Evolutionary conservation across 306 rosid genomes (phyloP).

Genomic region (Acacia acuminata): DNA sequence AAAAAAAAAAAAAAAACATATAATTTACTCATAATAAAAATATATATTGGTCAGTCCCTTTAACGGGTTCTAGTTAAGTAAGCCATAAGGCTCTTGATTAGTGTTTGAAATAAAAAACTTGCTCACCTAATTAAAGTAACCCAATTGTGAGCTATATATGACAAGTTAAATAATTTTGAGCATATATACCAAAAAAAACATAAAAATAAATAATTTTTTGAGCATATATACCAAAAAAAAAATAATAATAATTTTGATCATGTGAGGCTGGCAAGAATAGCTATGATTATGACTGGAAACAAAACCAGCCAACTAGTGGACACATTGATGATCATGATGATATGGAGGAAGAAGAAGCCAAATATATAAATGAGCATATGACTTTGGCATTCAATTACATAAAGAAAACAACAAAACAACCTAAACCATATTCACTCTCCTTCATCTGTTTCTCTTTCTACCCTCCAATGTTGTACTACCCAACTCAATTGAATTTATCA

Average conservation of each 20-base stretch:
- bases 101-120: background rate
- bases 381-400: constrained; percentile 60
- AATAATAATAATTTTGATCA: constrained; percentile 3
- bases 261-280: constrained; percentile 55
- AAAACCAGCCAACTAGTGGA: constrained; percentile 33
- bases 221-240: background rate
- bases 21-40: no score
- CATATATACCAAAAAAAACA: no score
- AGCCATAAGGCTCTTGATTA: background rate
- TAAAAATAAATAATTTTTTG: background rate
- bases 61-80: background rate
- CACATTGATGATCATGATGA: constrained; percentile 53
- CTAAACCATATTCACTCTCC: no score
- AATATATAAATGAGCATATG: constrained; percentile 74
- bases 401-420: no score
- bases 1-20: no score
- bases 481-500: no score
- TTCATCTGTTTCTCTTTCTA: no score
- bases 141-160: background rate
- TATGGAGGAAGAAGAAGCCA: constrained; percentile 61
- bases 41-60: background rate
- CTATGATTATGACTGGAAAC: constrained; percentile 52
- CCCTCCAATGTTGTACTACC: no score
- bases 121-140: background rate
- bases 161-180: background rate